Evolutionary conservation across 257 asterid species (phyloP).

Genomic region (Anisodus acutangulus): DNA sequence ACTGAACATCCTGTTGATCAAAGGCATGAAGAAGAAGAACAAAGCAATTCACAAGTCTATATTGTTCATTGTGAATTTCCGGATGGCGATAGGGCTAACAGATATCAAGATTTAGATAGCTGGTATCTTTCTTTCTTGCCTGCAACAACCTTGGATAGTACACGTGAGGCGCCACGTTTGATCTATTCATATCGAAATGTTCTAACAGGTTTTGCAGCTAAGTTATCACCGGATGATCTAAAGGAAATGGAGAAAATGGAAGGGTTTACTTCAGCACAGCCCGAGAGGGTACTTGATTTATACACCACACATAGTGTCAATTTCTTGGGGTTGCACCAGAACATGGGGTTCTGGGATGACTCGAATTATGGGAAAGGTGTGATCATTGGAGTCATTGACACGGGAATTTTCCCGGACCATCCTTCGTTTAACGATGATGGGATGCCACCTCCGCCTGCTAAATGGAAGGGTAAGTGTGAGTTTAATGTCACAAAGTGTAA

Average conservation of each 20-base stretch:
- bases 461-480: slow-evolving; percentile 43
- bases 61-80: slow-evolving; percentile 42
- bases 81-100: not conserved
- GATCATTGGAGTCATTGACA: slow-evolving; percentile 43
- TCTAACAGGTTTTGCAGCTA: slow-evolving; percentile 42
- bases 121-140: slow-evolving; percentile 46
- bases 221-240: slow-evolving; percentile 25
- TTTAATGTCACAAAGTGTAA: slow-evolving; percentile 23
- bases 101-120: slow-evolving; percentile 23
- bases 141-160: not conserved
- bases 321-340: slow-evolving; percentile 34
- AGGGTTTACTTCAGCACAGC: slow-evolving; percentile 35
- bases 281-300: not conserved
- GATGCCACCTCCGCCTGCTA: slow-evolving; percentile 35
- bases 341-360: slow-evolving; percentile 31
- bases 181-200: slow-evolving; percentile 36
- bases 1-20: not conserved
- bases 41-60: slow-evolving; percentile 32
- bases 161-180: slow-evolving; percentile 31
- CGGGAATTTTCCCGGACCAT: slow-evolving; percentile 35
- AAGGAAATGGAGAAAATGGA: slow-evolving; percentile 28
- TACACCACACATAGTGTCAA: slow-evolving; percentile 34
- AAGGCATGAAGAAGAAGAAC: not conserved
- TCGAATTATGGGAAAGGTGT: slow-evolving; percentile 41
- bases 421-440: slow-evolving; percentile 29